Base-by-base conservation (phyloP, 768 basidiomycete species). In the Sutorius australiensis region DNA sequence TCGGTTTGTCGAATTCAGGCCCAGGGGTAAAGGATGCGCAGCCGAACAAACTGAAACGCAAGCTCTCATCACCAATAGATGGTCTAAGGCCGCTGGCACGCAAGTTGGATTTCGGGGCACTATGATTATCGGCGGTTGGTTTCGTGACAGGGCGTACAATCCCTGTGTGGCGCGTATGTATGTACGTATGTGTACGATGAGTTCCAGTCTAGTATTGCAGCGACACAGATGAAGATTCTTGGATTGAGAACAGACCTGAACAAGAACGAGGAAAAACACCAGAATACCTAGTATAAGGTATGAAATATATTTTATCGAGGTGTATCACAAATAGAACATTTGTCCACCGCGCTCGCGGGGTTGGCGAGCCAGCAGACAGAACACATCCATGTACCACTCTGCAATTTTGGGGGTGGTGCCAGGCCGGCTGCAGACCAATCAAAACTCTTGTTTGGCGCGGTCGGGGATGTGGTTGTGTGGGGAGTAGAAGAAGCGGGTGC, bases 1-100 rank as follows among this genome's bases (percentile, higher is more conserved):
- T 84, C 17, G 80, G 85, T 12, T 71, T 75, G 44, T 71, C 73
- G 27, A 64, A 73, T 0, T 65, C 77, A 1, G 82, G 80, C 2
- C 78, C 79, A 5, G 79, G 73, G 10, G 77, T 75, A 31, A 84
- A 79, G 61, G 80, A 79, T 4, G 69, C 58, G 61, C 76, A 68
- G 65, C 76, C 72, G 4, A 83, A 79, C 56, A 78, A 76, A 50
- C 72, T 86, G 27, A 92, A 91, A 67, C 80, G 89, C 46, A 92
- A 89, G 63, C 73, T 85, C 36, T 73, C 80, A 28, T 84, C 83
- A 10, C 77, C 81, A 0, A 55, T 58, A 24, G 79, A 82, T 13
- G 77, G 76, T 38, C 61, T 74, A 5, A 76, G 86, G 34, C 79
- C 84, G 10, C 78, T 89, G 48, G 85, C 87, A 6, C 79, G 89